Conservation (phyloP, 2,329 filamentous ascomycete species). For the Sporothrix schenckii region DNA sequence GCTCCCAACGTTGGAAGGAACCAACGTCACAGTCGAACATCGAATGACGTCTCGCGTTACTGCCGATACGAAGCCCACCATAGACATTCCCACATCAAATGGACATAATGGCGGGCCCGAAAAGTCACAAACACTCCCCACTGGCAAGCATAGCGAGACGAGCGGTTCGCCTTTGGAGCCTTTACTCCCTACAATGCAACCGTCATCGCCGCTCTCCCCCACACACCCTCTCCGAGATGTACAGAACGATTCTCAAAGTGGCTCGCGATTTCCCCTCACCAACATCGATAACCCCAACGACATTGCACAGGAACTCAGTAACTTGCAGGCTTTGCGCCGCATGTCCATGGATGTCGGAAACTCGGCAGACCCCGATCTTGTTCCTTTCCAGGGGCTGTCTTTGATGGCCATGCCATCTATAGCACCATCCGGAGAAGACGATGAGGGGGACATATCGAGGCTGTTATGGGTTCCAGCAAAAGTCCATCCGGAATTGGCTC, state of each 20-base stretch:
- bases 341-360: conserved; percentile 94
- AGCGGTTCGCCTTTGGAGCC: conserved; percentile 41
- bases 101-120: conserved; percentile 45
- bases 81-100: conserved; percentile 32
- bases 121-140: conserved; percentile 51
- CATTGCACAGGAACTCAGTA: conserved; percentile 89
- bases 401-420: conserved; percentile 71
- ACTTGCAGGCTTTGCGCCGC: conserved; percentile 83
- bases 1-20: conserved; percentile 36
- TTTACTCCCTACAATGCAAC: conserved; percentile 41
- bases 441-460: conserved; percentile 85
- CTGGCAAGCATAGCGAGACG: conserved; percentile 48
- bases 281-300: conserved; percentile 89
- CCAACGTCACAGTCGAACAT: conserved; percentile 44
- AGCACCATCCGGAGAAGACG: conserved; percentile 71
- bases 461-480: conserved; percentile 95
- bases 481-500: conserved; percentile 90
- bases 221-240: conserved; percentile 58
- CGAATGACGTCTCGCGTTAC: conserved; percentile 51
- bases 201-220: conserved; percentile 55
- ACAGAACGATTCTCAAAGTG: conserved; percentile 56
- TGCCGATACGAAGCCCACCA: conserved; percentile 48
- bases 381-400: conserved; percentile 67
- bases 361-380: conserved; percentile 71
- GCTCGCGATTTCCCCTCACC: conserved; percentile 76